Conservation (phyloP, 2,329 filamentous ascomycete genomes). For the Chaetomiaceae sp. region DNA sequence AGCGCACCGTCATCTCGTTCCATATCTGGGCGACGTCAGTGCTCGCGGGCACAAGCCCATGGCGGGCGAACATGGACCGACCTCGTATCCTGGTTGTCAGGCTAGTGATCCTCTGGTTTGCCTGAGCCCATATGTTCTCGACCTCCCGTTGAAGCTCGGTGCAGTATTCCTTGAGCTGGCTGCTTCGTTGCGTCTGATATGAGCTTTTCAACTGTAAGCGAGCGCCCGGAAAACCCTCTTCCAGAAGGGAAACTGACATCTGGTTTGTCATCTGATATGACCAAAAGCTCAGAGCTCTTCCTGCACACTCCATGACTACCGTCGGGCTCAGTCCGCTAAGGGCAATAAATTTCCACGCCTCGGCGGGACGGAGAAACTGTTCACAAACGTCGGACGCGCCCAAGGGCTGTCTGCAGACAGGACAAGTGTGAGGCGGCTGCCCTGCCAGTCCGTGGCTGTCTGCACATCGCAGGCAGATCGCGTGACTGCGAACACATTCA, state of each 20-base stretch:
- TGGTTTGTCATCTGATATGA: slow-evolving; percentile 80
- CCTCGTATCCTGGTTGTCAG: slow-evolving; percentile 18
- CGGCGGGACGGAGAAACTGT: slow-evolving; percentile 63
- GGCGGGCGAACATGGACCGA: not conserved
- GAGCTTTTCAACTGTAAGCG: slow-evolving; percentile 15
- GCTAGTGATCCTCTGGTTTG: slow-evolving; percentile 17
- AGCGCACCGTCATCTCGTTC: slow-evolving; percentile 57
- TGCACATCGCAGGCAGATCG: slow-evolving; percentile 76
- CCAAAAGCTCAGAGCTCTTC: slow-evolving; percentile 75
- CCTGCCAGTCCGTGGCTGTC: slow-evolving; percentile 56
- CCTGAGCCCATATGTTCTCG: slow-evolving; percentile 17
- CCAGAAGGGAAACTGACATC: slow-evolving; percentile 50
- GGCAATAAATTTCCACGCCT: slow-evolving; percentile 85
- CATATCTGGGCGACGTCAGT: slow-evolving; percentile 37
- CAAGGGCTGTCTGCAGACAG: slow-evolving; percentile 66
- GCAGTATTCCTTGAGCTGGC: slow-evolving; percentile 16
- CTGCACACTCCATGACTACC: slow-evolving; percentile 80
- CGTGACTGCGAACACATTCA: slow-evolving; percentile 52
- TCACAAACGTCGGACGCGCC: slow-evolving; percentile 63
- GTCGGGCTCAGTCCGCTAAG: slow-evolving; percentile 76
- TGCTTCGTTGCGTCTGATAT: slow-evolving; percentile 14
- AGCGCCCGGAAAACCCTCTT: not conserved
- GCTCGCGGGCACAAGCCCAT: no score
- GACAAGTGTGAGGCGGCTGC: slow-evolving; percentile 55
- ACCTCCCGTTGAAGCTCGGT: slow-evolving; percentile 12